These are phyloP conservation scores for Umbellularia californica DNA, from an alignment of 164 flowering plant genomes.

Conservation along the genomic window DNA sequence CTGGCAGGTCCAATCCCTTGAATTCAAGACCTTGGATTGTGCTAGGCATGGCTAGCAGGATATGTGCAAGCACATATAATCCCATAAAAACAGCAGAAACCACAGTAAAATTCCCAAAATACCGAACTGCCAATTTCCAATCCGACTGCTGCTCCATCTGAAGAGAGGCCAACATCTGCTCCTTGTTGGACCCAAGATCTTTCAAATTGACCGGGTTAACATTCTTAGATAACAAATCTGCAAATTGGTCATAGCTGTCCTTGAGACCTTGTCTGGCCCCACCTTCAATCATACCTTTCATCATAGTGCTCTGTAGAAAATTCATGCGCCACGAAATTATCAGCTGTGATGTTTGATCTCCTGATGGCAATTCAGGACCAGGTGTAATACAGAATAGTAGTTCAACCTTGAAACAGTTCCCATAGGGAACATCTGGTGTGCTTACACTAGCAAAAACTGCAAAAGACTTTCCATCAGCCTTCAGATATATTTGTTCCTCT, in stretches of 20 bases:
- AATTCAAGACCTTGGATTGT: constrained; percentile 88
- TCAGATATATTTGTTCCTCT: constrained; percentile 83
- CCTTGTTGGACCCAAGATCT: constrained; percentile 61
- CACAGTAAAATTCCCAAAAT: constrained; percentile 75
- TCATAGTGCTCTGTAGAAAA: constrained; percentile 88
- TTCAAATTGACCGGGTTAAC: constrained; percentile 56
- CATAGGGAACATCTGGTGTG: constrained; percentile 89
- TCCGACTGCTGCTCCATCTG: constrained; percentile 71
- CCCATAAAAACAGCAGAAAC: constrained; percentile 59
- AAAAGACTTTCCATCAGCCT: constrained; percentile 76
- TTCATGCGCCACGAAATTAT: constrained; percentile 88
- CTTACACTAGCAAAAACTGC: constrained; percentile 63
- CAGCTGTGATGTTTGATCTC: constrained; percentile 64
- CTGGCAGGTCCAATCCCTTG: constrained; percentile 91
- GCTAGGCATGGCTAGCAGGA: constrained; percentile 56
- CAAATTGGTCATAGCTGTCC: constrained; percentile 65
- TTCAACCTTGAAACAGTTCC: constrained; percentile 64
- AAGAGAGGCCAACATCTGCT: constrained; percentile 73
- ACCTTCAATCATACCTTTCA: constrained; percentile 91
- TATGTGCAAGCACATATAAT: constrained; percentile 61
- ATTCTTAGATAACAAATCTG: constrained; percentile 43
- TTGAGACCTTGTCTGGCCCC: constrained; percentile 87
- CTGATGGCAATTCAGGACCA: constrained; percentile 81
- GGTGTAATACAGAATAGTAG: constrained; percentile 75
- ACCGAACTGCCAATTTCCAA: constrained; percentile 74